A percentile compares a stretch with the other conserved stretches of the same genome.
phyloP scores from a whole-genome alignment of 2,329 filamentous ascomycete genomes.

The Lasiodiplodia citricola region DNA sequence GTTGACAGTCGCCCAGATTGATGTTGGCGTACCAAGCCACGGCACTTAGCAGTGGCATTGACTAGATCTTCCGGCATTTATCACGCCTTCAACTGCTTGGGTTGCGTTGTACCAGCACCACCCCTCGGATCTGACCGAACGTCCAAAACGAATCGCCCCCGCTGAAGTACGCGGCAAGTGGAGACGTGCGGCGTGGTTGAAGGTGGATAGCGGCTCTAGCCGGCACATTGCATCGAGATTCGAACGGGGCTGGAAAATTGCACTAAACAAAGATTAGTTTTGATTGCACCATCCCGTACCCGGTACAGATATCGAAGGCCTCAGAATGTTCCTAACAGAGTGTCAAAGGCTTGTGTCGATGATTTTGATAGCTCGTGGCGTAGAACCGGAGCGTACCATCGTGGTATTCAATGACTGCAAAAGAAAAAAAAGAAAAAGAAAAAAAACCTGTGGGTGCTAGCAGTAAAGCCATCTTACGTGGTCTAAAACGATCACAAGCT shows the following conservation, averaged over 20 bases:
- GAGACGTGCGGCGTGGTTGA: not conserved
- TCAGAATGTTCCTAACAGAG: no score
- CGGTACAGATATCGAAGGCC: not conserved
- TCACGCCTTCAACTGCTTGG: not conserved
- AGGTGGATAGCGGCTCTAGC: not conserved
- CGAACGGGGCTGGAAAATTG: not conserved
- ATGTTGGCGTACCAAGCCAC: not conserved
- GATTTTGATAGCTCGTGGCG: no score
- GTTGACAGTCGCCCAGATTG: not conserved
- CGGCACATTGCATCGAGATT: not conserved
- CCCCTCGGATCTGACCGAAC: not conserved
- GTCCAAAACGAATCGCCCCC: not conserved
- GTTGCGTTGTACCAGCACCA: not conserved
- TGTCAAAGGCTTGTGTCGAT: no score
- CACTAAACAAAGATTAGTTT: not conserved
- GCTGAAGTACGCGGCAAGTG: not conserved
- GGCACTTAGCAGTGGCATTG: not conserved
- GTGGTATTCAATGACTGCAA: not conserved
- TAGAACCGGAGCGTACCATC: not conserved
- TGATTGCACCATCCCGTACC: conserved; percentile 5
- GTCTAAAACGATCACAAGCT: not conserved
- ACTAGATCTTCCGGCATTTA: not conserved
- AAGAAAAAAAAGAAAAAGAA: no score
- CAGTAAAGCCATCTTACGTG: not conserved
- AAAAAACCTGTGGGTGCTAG: not conserved